Base-by-base conservation (phyloP, 2,329 filamentous ascomycete genomes). In the Exophiala xenobiotica region DNA sequence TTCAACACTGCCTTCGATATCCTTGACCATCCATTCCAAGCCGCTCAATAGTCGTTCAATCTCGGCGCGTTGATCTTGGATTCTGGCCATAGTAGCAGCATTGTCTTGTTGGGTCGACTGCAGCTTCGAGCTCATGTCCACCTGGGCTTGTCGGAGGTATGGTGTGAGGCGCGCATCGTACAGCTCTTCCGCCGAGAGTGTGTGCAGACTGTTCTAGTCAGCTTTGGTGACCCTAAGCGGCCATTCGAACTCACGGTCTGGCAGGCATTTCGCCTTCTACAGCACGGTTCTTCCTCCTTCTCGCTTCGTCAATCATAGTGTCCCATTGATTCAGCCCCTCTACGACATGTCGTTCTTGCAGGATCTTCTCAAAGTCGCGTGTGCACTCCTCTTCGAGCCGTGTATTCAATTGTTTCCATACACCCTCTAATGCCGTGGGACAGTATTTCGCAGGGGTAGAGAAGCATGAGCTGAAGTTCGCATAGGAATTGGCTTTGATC, bases 401-500 rank as follows among this genome's bases (percentile, higher is more conserved):
- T 44, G 75, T 74, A 35, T 79, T 78, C 57, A 85, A 74, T 57
- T 84, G 79, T 47, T 75, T 71, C 68, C 81, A 80, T 18, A 86
- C 70, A 3, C 73, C 72, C 60, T 81, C 76, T 51, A 86, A 63
- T 35, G 75, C 76, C 20, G 76, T 76, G 1, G 80, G 77, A 8
- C 79, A 79, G 60, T 82, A 72, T 60, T 73, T 70, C 14, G 81
- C 78, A 1, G 81, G 77, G 0, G 82, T 86, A 0, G 82, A 82
- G 58, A 85, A 85, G 61, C 82, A 86, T 19, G 79, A 70, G 0
- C 79, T 74, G 64, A 85, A 86, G 60, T 83, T 84, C 42, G 72
- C 70, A 64, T 82, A 79, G 7, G 75, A 80, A 65, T 80, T 82
- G 45, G 80, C 80, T 56, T 78, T 77, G n/a, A 85, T 65, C 1